phyloP scores from a whole-genome alignment of 2,329 filamentous ascomycete genomes.

The Myriosclerotinia duriaeana region DNA sequence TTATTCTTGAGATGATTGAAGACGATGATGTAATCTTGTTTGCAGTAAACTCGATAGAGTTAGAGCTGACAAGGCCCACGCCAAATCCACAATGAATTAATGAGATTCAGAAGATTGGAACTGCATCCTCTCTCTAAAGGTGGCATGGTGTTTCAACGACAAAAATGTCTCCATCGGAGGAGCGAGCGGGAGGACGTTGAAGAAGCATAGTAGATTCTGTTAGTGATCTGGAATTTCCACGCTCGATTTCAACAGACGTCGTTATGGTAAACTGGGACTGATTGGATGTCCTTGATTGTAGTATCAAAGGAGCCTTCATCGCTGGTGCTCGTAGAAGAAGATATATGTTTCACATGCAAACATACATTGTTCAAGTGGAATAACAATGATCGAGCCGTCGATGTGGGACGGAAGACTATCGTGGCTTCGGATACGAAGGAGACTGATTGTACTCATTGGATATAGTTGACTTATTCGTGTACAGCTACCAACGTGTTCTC shows the following conservation, averaged over 20 bases:
- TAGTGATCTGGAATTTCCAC: too few relatives aligned
- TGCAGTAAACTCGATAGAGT: neutral
- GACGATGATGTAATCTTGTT: too few relatives aligned
- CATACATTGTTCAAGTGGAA: slow-evolving; percentile 51
- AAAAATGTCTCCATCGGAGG: too few relatives aligned
- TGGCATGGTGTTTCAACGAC: neutral
- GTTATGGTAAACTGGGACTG: too few relatives aligned
- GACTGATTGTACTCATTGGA: too few relatives aligned
- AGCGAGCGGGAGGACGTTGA: too few relatives aligned
- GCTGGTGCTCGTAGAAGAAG: neutral
- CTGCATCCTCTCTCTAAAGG: neutral
- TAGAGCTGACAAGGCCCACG: neutral
- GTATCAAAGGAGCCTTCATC: slow-evolving; percentile 26
- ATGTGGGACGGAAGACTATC: neutral
- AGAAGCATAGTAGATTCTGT: too few relatives aligned
- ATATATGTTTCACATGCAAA: slow-evolving; percentile 33
- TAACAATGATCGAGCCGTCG: slow-evolving; percentile 47
- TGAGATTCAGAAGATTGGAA: neutral
- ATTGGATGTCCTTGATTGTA: too few relatives aligned
- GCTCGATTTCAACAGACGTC: too few relatives aligned
- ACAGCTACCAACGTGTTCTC: too few relatives aligned
- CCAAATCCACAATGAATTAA: neutral
- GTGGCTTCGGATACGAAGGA: too few relatives aligned
- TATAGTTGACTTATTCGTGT: too few relatives aligned
- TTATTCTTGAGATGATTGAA: slow-evolving; percentile 77